These are phyloP conservation scores for Hypoxylon sp. DNA, from an alignment of 2,329 filamentous ascomycete species.

Conservation along the genomic window DNA sequence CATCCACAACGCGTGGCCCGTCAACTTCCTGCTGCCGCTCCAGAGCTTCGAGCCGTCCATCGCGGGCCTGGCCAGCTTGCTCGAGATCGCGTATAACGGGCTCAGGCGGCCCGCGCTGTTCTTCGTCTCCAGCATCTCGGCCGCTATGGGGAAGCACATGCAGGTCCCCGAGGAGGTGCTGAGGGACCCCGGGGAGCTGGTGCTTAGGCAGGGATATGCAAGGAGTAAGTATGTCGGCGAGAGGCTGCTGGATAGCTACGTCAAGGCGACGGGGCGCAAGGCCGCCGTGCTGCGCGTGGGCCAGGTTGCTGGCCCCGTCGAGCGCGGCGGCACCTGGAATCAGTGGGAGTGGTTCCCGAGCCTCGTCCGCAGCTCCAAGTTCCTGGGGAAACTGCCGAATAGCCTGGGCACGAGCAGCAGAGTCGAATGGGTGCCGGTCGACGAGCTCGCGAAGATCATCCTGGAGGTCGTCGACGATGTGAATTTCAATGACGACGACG, in stretches of 20 bases:
- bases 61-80: constrained; percentile 40
- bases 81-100: constrained; percentile 42
- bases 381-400: constrained; percentile 43
- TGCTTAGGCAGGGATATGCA: constrained; percentile 50
- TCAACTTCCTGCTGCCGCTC: constrained; percentile 49
- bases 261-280: constrained; percentile 20
- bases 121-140: constrained; percentile 52
- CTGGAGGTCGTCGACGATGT: constrained; percentile 46
- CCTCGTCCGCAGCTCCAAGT: constrained; percentile 48
- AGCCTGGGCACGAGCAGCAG: constrained; percentile 41
- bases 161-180: constrained; percentile 47
- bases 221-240: constrained; percentile 53
- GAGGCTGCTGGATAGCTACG: constrained; percentile 48
- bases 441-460: constrained; percentile 47
- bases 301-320: constrained; percentile 50
- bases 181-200: constrained; percentile 26
- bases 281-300: constrained; percentile 52
- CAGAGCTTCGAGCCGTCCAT: constrained; percentile 46
- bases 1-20: constrained; percentile 50
- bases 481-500: background rate
- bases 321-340: constrained; percentile 49
- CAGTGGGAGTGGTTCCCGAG: constrained; percentile 51
- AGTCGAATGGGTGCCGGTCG: constrained; percentile 52
- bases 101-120: constrained; percentile 35
- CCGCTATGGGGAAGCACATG: constrained; percentile 38